Evolutionary conservation across 306 rosid species (phyloP), one percentile per base, ranked within the genome.

Genomic region (Mimosa bimucronata): DNA sequence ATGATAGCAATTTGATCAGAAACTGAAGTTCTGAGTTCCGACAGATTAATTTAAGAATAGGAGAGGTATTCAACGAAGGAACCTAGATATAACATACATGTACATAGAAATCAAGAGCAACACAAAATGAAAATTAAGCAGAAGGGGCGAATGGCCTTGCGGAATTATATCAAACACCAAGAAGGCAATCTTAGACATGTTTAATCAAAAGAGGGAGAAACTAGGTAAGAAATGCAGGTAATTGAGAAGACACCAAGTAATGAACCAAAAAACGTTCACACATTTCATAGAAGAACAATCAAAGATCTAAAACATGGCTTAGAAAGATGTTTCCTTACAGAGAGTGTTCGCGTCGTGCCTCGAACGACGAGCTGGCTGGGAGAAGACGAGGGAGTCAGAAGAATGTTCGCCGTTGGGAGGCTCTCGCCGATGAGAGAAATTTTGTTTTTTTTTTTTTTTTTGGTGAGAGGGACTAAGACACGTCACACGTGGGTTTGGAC

Each of bases 161-260:
- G 69, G 55, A 58, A 75, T 75, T 23, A 7, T 18, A 26, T 57
- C 78, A 74, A 74, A 55, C 68, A 74, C 11, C 14, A 21, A 1
- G 55, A 42, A 40, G 34, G 78, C 78, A 74, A 2, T 21, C 65
- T 23, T 0, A 58, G 31, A 58, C 38, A 55, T 13, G 23, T 50
- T 21, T 5, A 6, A 64, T 19, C 69, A 30, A 38, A 1, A 19
- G 29, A 0, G 41, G 25, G 14, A 28, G 6, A 55, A 2, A 55
- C 61, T 55, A 55, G 28, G 12, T 8, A 57, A 50, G 38, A 72
- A 48, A 30, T 23, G 58, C 6, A 29, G 37, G 45, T 18, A 42
- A 1, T 15, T 15, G 2, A 70, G 50, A 44, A 70, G 21, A 28
- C 40, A 61, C 9, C 38, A 28, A 45, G 3, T 69, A 42, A 31